Evolutionary conservation across 2,329 filamentous ascomycete genomes (phyloP).

Genomic region (Paramyrothecium roridum): DNA sequence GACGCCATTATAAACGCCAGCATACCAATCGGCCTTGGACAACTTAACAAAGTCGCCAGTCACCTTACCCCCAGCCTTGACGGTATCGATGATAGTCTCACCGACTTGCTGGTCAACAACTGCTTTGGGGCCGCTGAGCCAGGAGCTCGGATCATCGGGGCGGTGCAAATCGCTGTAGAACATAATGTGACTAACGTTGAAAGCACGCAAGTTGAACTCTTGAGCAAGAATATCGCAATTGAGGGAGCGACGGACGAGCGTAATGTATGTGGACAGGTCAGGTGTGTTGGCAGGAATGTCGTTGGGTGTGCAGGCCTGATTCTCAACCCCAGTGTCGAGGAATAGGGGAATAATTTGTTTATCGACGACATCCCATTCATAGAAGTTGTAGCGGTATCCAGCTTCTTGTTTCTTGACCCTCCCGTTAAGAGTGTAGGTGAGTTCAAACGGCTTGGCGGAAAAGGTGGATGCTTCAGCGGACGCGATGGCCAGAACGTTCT

Average conservation of each 20-base stretch:
- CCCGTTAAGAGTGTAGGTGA: slow-evolving; percentile 11
- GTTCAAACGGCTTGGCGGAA: slow-evolving; percentile 15
- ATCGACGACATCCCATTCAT: not conserved
- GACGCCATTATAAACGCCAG: slow-evolving; percentile 14
- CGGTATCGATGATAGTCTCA: slow-evolving; percentile 18
- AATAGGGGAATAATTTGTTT: not conserved
- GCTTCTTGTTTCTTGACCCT: not conserved
- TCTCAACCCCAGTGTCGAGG: not conserved
- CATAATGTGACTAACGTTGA: not conserved
- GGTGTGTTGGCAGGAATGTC: not conserved
- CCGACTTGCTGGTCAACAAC: slow-evolving; percentile 10
- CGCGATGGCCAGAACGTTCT: slow-evolving; percentile 39
- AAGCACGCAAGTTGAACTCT: not conserved
- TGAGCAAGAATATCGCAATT: not conserved
- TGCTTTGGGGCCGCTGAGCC: too few species aligned
- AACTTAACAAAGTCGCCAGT: slow-evolving; percentile 20
- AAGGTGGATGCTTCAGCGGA: slow-evolving; percentile 28
- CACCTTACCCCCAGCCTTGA: slow-evolving; percentile 20
- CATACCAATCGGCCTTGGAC: slow-evolving; percentile 13
- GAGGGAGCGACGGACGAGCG: not conserved
- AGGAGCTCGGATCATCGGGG: slow-evolving; percentile 10
- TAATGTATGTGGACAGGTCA: not conserved
- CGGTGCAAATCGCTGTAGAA: slow-evolving; percentile 5
- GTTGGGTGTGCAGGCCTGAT: not conserved
- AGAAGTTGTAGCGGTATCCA: not conserved